Percentiles rank a stretch among this genome's conserved stretches.
Evolutionary conservation across 1,139 yeast species (phyloP).

Genomic region (Wickerhamomyces sp.): DNA sequence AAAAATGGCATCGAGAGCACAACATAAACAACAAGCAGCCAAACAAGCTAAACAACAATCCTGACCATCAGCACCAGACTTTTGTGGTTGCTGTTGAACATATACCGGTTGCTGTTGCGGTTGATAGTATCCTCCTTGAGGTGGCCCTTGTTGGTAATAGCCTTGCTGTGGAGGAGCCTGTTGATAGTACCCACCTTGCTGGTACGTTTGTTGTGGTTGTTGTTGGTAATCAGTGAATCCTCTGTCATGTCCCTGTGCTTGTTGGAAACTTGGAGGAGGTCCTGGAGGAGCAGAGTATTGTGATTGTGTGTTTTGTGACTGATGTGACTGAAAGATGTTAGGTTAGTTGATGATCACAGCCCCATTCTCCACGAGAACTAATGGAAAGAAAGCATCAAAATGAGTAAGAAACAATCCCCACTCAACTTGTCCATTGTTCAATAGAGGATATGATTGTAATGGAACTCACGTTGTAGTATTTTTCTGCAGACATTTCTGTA

Average conservation of each 20-base stretch:
- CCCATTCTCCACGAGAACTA: too few species aligned
- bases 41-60: constrained; percentile 66
- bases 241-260: constrained; percentile 16
- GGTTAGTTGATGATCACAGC: too few species aligned
- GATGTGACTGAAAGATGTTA: background rate
- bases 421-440: background rate
- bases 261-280: constrained; percentile 19
- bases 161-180: constrained; percentile 25
- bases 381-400: too few species aligned
- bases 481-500: constrained; percentile 21
- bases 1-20: constrained; percentile 64
- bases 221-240: constrained; percentile 14
- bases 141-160: constrained; percentile 28
- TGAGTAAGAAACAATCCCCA: background rate
- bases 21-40: constrained; percentile 70
- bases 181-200: constrained; percentile 16
- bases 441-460: background rate
- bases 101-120: constrained; percentile 63
- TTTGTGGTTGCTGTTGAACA: constrained; percentile 51
- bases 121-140: constrained; percentile 33
- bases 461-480: constrained; percentile 20
- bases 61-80: constrained; percentile 30
- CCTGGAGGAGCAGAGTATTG: constrained; percentile 19
- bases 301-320: constrained; percentile 1
- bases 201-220: constrained; percentile 23